Conservation (phyloP, 148 eudicot genomes). For the Nepenthes mirabilis region DNA sequence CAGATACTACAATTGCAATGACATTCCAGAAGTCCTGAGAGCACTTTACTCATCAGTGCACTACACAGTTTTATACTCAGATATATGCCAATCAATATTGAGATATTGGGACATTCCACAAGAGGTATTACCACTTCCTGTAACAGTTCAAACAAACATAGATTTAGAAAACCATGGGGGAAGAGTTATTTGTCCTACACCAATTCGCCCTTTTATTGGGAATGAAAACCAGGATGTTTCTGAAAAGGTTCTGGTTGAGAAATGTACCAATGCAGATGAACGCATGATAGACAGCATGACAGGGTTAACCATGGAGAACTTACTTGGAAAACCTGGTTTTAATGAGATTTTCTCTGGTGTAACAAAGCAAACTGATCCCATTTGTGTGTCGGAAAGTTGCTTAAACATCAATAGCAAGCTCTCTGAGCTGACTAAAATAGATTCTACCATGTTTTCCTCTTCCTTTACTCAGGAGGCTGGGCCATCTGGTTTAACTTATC, state of each 20-base stretch:
- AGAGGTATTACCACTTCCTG: slow-evolving; percentile 20
- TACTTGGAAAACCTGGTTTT: no score
- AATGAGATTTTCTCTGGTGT: no score
- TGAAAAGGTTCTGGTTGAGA: slow-evolving; percentile 12
- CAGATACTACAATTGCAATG: slow-evolving; percentile 57
- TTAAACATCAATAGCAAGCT: slow-evolving; percentile 2
- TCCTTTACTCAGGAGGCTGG: slow-evolving; percentile 17
- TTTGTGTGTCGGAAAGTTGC: neutral
- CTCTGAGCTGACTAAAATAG: slow-evolving; percentile 10
- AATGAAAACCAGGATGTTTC: slow-evolving; percentile 10
- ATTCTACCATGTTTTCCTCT: slow-evolving; percentile 7
- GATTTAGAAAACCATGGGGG: slow-evolving; percentile 15
- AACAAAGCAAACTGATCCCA: no score
- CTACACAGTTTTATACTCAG: slow-evolving; percentile 33
- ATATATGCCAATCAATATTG: slow-evolving; percentile 41
- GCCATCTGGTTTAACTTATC: slow-evolving; percentile 19
- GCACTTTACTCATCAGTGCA: slow-evolving; percentile 30
- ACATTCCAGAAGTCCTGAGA: slow-evolving; percentile 44
- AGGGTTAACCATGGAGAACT: no score
- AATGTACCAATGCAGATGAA: slow-evolving; percentile 18
- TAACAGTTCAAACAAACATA: slow-evolving; percentile 14
- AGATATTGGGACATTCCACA: slow-evolving; percentile 52
- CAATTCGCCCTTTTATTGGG: slow-evolving; percentile 12
- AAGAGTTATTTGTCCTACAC: slow-evolving; percentile 7
- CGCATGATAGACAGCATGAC: neutral